Evolutionary conservation across 2,329 filamentous ascomycete species (phyloP), one percentile per base, ranked within the genome.

Genomic region (Decorospora gaudefroyi): DNA sequence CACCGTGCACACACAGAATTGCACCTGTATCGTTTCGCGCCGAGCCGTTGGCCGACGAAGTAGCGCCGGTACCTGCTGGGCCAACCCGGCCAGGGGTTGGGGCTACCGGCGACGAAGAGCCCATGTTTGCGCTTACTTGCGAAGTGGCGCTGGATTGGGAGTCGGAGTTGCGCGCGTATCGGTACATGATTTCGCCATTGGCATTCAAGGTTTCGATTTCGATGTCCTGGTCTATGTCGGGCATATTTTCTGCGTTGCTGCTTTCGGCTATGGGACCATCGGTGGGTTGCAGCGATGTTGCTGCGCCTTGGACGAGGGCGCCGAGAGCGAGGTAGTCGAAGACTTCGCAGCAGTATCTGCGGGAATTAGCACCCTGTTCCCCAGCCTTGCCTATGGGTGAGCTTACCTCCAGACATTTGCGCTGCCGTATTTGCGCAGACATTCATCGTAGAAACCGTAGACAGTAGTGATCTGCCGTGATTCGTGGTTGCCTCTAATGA

Each of bases 361-460:
- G 9, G 9, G 0, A 19, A 4, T 55, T 29, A 52, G 48, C 8
- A 4, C 11, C 21, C 10, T 18, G 23, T 23, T 29, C 12, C 4
- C 11, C 1, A 18, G 5, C 6, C 2, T 22, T 21, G n/a, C 7
- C 5, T 0, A 1, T 6, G 2, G 1, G n/a, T 13, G 17, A 8
- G 10, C 10, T 8, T 54, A 58, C 51, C 60, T 82, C 92, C 92
- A 97, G 1, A 97, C 92, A 62, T 96, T 97, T 25, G 92, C 91
- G 66, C 87, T 95, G 49, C 92, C 92, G 65, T 97, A 97, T 74
- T 97, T 97, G 40, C 92, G 81, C 53, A 96, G 78, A 65, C 92
- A 97, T 74, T 97, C 92, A 66, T 97, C 92, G 75, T 97, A 97
- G 76, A 97, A 97, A 51, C 92, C 92, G 69, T 97, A 97, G 10